These are phyloP conservation scores for Peronosclerospora sorghi DNA, from an alignment of 352 stramenopile species.

Conservation along the genomic window DNA sequence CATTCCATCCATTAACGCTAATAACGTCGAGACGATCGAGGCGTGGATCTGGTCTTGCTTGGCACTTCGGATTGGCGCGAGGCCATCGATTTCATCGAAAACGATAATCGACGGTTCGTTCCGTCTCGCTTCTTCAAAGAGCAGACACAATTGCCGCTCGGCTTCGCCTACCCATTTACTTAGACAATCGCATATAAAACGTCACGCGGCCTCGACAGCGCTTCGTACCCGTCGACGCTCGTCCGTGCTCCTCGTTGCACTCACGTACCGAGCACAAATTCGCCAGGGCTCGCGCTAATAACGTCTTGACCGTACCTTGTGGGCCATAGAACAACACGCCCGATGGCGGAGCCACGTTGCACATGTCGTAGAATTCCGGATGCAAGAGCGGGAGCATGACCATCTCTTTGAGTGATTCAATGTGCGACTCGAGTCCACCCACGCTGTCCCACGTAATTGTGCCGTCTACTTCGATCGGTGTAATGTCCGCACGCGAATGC, in stretches of 20 bases:
- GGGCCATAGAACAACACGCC: constrained; percentile 86
- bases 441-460: constrained; percentile 82
- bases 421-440: constrained; percentile 74
- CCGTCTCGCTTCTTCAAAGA: constrained; percentile 86
- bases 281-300: constrained; percentile 83
- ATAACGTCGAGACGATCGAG: constrained; percentile 87
- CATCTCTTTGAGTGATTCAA: constrained; percentile 90
- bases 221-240: not conserved
- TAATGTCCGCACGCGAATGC: constrained; percentile 59
- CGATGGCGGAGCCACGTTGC: constrained; percentile 70
- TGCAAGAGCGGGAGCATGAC: constrained; percentile 88
- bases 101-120: constrained; percentile 92
- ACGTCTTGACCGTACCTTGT: constrained; percentile 88
- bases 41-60: too few relatives aligned
- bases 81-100: constrained; percentile 91
- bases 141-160: constrained; percentile 82
- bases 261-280: constrained; percentile 64
- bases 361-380: constrained; percentile 88
- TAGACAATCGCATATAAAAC: constrained; percentile 90
- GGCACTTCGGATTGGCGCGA: constrained; percentile 86
- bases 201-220: constrained; percentile 55
- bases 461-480: constrained; percentile 69
- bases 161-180: constrained; percentile 92
- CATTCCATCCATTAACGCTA: constrained; percentile 89
- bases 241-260: constrained; percentile 1